Percentiles rank a stretch among this genome's conserved stretches.
phyloP scores from a whole-genome alignment of 352 stramenopile species.

The Globisporangium polare region DNA sequence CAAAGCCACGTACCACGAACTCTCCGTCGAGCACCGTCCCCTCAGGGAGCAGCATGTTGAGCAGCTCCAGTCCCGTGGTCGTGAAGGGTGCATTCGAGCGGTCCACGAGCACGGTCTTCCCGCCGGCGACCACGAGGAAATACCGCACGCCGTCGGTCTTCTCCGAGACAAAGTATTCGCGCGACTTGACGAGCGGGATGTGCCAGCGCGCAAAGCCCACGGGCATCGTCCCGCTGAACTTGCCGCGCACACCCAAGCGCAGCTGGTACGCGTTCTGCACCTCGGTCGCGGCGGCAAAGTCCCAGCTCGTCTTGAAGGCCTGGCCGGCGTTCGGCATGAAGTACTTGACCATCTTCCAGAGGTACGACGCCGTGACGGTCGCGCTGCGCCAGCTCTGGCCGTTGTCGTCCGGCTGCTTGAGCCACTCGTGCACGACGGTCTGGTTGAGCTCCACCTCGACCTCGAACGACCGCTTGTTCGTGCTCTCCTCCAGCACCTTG shows the following conservation, averaged over 20 bases:
- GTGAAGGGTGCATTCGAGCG: slow-evolving; percentile 77
- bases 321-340: slow-evolving; percentile 81
- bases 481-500: slow-evolving; percentile 76
- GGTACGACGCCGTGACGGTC: slow-evolving; percentile 50
- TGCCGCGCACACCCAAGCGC: slow-evolving; percentile 61
- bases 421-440: slow-evolving; percentile 67
- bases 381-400: slow-evolving; percentile 70
- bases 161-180: slow-evolving; percentile 88
- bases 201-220: slow-evolving; percentile 90
- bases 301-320: slow-evolving; percentile 76
- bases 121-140: slow-evolving; percentile 81
- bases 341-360: slow-evolving; percentile 84
- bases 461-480: slow-evolving; percentile 65
- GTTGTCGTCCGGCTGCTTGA: slow-evolving; percentile 70
- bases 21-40: slow-evolving; percentile 89
- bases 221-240: slow-evolving; percentile 90
- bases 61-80: slow-evolving; percentile 69
- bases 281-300: slow-evolving; percentile 63
- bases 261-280: slow-evolving; percentile 79
- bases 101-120: slow-evolving; percentile 67
- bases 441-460: slow-evolving; percentile 77
- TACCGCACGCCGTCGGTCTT: slow-evolving; percentile 92
- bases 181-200: slow-evolving; percentile 78
- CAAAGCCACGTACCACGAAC: slow-evolving; percentile 56
- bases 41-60: slow-evolving; percentile 76